These are phyloP conservation scores for Termitomyces sp. DNA, from an alignment of 768 basidiomycete genomes.

Conservation along the genomic window DNA sequence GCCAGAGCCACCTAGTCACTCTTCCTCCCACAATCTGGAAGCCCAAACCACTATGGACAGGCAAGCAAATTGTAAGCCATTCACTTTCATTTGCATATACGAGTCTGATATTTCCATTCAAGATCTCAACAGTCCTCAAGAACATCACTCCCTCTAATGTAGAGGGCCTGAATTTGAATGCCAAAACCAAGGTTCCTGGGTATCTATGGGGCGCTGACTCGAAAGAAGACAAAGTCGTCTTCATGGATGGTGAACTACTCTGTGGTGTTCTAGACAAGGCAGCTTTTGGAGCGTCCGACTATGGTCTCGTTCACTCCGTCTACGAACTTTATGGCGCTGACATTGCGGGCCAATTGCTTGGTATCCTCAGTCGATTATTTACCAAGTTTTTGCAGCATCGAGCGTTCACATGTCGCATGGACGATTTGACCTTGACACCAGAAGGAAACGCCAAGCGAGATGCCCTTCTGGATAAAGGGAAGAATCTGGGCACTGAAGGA, in stretches of 20 bases:
- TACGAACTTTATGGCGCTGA: constrained; percentile 94
- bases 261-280: constrained; percentile 96
- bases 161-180: constrained; percentile 79
- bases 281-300: constrained; percentile 94
- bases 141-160: constrained; percentile 85
- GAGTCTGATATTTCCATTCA: constrained; percentile 4
- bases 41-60: constrained; percentile 91
- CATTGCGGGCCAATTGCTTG: constrained; percentile 85
- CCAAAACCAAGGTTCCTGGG: constrained; percentile 88
- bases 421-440: constrained; percentile 88
- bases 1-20: constrained; percentile 69
- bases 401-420: constrained; percentile 98
- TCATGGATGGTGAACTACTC: constrained; percentile 91
- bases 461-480: constrained; percentile 64
- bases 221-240: constrained; percentile 81
- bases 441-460: constrained; percentile 72
- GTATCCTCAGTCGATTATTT: constrained; percentile 90
- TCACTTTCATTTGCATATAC: background rate
- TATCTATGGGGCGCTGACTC: constrained; percentile 81
- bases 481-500: constrained; percentile 77
- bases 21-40: constrained; percentile 92
- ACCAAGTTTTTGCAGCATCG: constrained; percentile 97
- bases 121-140: constrained; percentile 93
- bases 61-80: constrained; percentile 86
- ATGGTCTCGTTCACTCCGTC: constrained; percentile 94